A percentile compares a stretch with the other conserved stretches of the same genome.
phyloP scores from a whole-genome alignment of 495 filamentous ascomycete species.

The Elasticomyces elasticus region DNA sequence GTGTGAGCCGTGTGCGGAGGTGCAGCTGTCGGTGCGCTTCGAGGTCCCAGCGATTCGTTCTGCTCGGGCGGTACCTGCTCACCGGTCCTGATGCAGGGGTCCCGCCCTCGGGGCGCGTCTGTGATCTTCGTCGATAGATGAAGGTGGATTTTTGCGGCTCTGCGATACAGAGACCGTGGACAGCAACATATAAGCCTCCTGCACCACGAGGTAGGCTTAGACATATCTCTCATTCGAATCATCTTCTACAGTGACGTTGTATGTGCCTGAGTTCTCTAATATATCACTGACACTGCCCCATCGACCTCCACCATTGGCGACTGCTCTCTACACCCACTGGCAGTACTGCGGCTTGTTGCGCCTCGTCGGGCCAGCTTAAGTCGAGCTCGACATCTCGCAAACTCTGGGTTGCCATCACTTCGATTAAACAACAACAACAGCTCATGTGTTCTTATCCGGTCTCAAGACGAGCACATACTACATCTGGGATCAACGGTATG shows the following conservation, averaged over 20 bases:
- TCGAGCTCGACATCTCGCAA: neutral
- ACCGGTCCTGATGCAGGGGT: constrained; percentile 1
- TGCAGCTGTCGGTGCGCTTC: neutral
- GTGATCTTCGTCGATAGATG: neutral
- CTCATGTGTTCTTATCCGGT: too few relatives aligned
- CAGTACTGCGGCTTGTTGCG: neutral
- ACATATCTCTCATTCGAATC: neutral
- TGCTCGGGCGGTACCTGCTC: neutral
- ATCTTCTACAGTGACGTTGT: neutral
- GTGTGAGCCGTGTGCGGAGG: neutral
- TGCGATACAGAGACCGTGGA: neutral
- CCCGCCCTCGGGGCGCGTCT: neutral
- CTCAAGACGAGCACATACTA: too few relatives aligned
- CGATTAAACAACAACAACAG: too few relatives aligned
- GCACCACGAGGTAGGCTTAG: neutral
- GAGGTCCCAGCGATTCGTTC: neutral
- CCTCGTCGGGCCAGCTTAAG: neutral
- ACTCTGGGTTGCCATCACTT: neutral
- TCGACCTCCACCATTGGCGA: neutral
- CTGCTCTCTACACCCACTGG: neutral
- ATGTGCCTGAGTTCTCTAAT: neutral
- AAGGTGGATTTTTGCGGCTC: neutral
- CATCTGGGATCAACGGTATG: too few relatives aligned
- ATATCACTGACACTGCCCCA: neutral
- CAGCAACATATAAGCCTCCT: neutral